Conservation (phyloP, 2,329 filamentous ascomycete genomes). For the Ophiostoma angusticollis region DNA sequence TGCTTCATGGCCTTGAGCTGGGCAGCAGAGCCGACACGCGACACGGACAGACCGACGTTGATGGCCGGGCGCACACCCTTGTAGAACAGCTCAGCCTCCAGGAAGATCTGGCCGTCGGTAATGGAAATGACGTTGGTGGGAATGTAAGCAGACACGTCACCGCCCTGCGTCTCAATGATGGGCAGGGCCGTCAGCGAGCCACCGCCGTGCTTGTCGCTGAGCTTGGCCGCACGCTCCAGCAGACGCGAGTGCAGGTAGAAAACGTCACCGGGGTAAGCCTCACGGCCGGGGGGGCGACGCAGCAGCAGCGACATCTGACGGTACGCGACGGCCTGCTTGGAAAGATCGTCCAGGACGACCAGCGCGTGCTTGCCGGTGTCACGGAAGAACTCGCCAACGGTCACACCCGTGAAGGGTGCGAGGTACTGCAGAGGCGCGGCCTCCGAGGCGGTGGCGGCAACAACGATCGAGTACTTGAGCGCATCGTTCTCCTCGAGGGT, state of each 20-base stretch:
- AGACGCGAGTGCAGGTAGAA: slow-evolving; percentile 99
- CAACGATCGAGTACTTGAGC: slow-evolving; percentile 93
- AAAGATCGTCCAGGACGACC: slow-evolving; percentile 87
- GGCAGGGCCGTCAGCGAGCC: slow-evolving; percentile 96
- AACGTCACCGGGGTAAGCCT: slow-evolving; percentile 97
- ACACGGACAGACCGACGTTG: slow-evolving; percentile 99
- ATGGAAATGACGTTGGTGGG: slow-evolving; percentile 99
- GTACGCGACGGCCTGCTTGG: slow-evolving; percentile 96
- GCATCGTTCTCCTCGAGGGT: slow-evolving; percentile 99
- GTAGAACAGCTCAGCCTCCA: slow-evolving; percentile 99
- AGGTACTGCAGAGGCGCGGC: slow-evolving; percentile 90
- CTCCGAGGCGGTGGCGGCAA: slow-evolving; percentile 94
- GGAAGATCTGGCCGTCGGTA: slow-evolving; percentile 98
- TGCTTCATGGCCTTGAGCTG: slow-evolving; percentile 99
- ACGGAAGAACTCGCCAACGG: slow-evolving; percentile 51
- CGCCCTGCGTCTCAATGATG: slow-evolving; percentile 98
- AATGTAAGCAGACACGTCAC: slow-evolving; percentile 99
- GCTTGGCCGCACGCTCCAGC: slow-evolving; percentile 97
- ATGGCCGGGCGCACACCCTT: slow-evolving; percentile 99
- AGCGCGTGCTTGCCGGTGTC: slow-evolving; percentile 82
- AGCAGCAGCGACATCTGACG: slow-evolving; percentile 98
- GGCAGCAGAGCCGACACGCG: slow-evolving; percentile 97
- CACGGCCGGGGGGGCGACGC: slow-evolving; percentile 94
- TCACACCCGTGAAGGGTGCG: slow-evolving; percentile 67
- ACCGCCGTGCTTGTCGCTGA: slow-evolving; percentile 89